These are phyloP conservation scores for Xerophyta viscosa DNA, from an alignment of 106 monocot species.

Conservation along the genomic window DNA sequence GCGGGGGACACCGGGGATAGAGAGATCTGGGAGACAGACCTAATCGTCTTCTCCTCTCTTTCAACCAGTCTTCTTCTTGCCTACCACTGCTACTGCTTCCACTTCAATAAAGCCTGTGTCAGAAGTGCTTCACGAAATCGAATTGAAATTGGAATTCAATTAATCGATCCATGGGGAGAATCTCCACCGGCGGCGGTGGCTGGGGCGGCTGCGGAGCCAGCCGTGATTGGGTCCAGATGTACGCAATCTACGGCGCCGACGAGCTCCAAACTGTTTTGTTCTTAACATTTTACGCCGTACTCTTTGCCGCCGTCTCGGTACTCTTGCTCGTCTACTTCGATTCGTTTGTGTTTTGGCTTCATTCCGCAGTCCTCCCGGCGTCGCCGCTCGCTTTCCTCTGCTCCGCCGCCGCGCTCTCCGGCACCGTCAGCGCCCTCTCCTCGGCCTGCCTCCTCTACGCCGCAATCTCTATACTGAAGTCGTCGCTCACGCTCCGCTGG, in stretches of 20 bases:
- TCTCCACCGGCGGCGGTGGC: constrained; percentile 1
- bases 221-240: constrained; percentile 55
- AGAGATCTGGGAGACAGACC: no score
- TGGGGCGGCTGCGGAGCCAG: constrained; percentile 3
- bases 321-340: constrained; percentile 31
- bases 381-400: constrained; percentile 18
- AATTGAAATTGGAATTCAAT: no score
- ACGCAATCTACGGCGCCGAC: constrained; percentile 60
- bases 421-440: constrained; percentile 25
- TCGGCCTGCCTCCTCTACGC: constrained; percentile 45
- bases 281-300: constrained; percentile 37
- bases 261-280: constrained; percentile 37
- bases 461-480: constrained; percentile 33
- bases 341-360: constrained; percentile 4
- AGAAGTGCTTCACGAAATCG: no score
- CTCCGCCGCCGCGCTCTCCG: constrained; percentile 19
- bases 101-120: no score
- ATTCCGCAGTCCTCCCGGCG: constrained; percentile 12
- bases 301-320: constrained; percentile 27
- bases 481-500: constrained; percentile 51
- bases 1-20: no score
- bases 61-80: no score
- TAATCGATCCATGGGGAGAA: neutral
- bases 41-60: no score
- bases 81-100: no score